These are phyloP conservation scores for Candida dubliniensis DNA, from an alignment of 1,139 yeast genomes.

Conservation along the genomic window DNA sequence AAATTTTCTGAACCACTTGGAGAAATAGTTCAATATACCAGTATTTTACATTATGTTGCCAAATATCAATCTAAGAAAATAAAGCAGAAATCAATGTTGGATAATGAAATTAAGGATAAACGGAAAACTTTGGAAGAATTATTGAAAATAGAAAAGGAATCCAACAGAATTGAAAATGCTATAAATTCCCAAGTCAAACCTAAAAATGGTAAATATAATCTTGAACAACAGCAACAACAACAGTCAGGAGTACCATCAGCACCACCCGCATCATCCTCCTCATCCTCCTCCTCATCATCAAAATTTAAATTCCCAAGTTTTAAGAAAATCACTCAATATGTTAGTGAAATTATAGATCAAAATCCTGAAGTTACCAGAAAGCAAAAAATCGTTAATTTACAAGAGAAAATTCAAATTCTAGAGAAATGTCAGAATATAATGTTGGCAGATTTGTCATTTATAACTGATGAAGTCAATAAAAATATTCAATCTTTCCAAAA, in stretches of 20 bases:
- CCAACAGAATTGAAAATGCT: conserved; percentile 36
- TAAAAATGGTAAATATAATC: conserved; percentile 31
- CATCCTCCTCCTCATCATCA: conserved; percentile 6
- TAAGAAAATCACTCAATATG: conserved; percentile 60
- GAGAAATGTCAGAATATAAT: conserved; percentile 62
- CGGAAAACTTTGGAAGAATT: conserved; percentile 43
- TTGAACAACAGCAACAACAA: conserved; percentile 12
- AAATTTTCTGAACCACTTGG: conserved; percentile 81
- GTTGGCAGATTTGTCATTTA: conserved; percentile 53
- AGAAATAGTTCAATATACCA: conserved; percentile 77
- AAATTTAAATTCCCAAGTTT: conserved; percentile 29
- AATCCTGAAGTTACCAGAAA: conserved; percentile 69
- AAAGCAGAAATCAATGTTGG: conserved; percentile 62
- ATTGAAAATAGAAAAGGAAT: conserved; percentile 41
- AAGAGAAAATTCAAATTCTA: conserved; percentile 51
- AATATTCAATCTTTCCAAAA: conserved; percentile 54
- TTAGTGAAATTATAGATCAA: conserved; percentile 67
- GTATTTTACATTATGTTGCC: conserved; percentile 63
- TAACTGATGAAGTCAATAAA: conserved; percentile 49
- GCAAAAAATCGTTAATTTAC: conserved; percentile 52
- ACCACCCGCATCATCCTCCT: conserved; percentile 3
- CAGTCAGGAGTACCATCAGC: conserved; percentile 1
- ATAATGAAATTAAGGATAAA: conserved; percentile 51
- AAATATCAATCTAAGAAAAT: conserved; percentile 70
- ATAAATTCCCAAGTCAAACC: conserved; percentile 26